These are phyloP conservation scores for Carallia pectinifolia DNA, from an alignment of 345 rosid species.

Conservation along the genomic window DNA sequence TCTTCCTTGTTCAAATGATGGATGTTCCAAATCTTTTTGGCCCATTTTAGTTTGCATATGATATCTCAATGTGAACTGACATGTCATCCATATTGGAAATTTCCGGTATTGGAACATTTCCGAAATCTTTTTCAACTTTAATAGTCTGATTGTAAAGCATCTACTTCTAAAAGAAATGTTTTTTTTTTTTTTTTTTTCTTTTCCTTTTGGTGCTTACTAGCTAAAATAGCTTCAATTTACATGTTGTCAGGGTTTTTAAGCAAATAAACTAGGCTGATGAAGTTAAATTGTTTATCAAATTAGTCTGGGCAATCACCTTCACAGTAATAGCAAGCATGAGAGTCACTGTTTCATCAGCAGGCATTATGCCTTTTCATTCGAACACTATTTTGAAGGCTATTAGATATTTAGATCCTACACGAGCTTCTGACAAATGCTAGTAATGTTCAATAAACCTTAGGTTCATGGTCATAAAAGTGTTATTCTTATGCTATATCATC, in stretches of 20 bases:
- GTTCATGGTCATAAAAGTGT: background rate
- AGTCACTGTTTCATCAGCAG: background rate
- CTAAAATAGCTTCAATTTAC: background rate
- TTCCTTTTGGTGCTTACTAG: background rate
- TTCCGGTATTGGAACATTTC: background rate
- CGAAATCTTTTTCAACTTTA: background rate
- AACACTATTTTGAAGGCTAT: background rate
- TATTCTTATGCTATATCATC: background rate
- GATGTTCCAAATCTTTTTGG: background rate
- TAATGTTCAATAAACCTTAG: constrained; percentile 1
- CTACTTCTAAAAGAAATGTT: background rate
- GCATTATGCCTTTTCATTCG: background rate
- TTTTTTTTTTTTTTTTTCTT: background rate
- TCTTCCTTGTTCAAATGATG: background rate
- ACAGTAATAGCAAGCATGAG: background rate
- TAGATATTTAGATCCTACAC: background rate
- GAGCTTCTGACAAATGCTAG: background rate
- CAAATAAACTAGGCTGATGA: background rate
- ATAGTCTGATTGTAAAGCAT: background rate
- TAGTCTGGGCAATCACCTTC: background rate
- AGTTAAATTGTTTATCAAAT: background rate
- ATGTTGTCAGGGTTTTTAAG: background rate
- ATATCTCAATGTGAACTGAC: background rate
- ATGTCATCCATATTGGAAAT: background rate
- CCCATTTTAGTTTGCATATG: background rate